These are phyloP conservation scores for Stephanocyclus meneghinianus DNA, from an alignment of 352 stramenopile species.

Conservation along the genomic window DNA sequence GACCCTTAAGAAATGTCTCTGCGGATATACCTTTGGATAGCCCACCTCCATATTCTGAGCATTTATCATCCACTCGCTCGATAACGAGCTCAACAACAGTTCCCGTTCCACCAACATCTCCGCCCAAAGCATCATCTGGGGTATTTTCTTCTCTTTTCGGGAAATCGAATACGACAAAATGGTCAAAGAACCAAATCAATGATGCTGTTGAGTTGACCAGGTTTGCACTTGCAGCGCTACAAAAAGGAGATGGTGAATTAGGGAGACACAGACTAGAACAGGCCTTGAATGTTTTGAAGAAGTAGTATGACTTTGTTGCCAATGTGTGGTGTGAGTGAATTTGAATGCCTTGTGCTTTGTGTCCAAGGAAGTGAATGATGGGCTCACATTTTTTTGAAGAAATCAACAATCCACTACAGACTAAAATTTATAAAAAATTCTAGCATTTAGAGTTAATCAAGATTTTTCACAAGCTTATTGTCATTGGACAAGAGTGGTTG, in stretches of 20 bases:
- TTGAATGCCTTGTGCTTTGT: too few relatives aligned
- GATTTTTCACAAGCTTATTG: too few relatives aligned
- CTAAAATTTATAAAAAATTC: too few relatives aligned
- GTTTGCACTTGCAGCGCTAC: slow-evolving; percentile 73
- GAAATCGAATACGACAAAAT: slow-evolving; percentile 31
- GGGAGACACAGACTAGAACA: slow-evolving; percentile 68
- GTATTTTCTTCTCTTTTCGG: slow-evolving; percentile 20
- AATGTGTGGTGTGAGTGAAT: too few relatives aligned
- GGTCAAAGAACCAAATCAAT: slow-evolving; percentile 59
- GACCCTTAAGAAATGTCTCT: neutral
- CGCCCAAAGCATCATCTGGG: slow-evolving; percentile 13
- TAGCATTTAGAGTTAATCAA: too few relatives aligned
- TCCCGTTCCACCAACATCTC: slow-evolving; percentile 10
- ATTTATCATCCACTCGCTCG: slow-evolving; percentile 1
- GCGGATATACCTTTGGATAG: slow-evolving; percentile 10
- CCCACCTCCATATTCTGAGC: slow-evolving; percentile 11
- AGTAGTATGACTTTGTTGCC: neutral
- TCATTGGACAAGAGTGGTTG: too few relatives aligned
- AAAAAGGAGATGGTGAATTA: slow-evolving; percentile 71
- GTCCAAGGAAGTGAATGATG: too few relatives aligned
- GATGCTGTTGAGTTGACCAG: slow-evolving; percentile 76
- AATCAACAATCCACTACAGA: too few relatives aligned
- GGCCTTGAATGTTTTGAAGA: slow-evolving; percentile 50
- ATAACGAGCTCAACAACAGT: neutral
- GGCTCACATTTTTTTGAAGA: too few relatives aligned